Base-by-base conservation (phyloP, 2,329 filamentous ascomycete genomes). In the Mollisiaceae sp. region DNA sequence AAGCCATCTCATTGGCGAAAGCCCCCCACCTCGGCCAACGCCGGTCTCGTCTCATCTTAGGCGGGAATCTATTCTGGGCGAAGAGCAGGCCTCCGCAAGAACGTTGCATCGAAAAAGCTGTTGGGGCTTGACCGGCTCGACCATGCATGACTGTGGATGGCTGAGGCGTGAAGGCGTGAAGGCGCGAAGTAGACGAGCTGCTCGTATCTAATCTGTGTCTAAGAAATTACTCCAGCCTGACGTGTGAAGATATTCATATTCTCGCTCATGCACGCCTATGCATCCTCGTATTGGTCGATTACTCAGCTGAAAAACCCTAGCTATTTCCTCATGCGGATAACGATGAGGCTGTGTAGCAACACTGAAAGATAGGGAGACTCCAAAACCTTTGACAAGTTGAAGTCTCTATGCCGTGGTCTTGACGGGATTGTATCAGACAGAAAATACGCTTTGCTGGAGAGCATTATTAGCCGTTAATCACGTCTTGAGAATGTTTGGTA, bases 11-110 rank as follows among this genome's bases (percentile, higher is more conserved):
- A 63, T 59, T 63, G 62, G 62, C 41, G 11, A 5, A 2, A 18
- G 36, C 4, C n/a, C 36, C 50, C 62, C 62, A 60, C 45, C 24
- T 45, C 62, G 62, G 62, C 45, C 32, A 60, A 38, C 43, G 35
- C 62, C 45, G 62, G 35, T 9, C 1, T 36, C 52, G 18, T 57
- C 22, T 36, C 8, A 38, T 47, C 43, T 47, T 47, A 22, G 43
- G 4, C 38, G 38, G 12, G 38, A n/a, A 14, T 32, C 61, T 63
- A 63, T 63, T 63, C 59, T 39, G 43, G 24, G 61, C 27, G 8
- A 32, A 6, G 27, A 32, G 27, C 41, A n/a, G 45, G n/a, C 20
- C 8, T 4, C 50, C 36, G 57, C 39, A 27, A 36, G 59, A 54
- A 60, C 59, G 59, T 54, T 60, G 59, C 59, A 60, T 60, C 47